Percentiles rank a stretch among this genome's conserved stretches.
Evolutionary conservation across 2,329 filamentous ascomycete genomes (phyloP).

Genomic region (Verticillium isaacii): DNA sequence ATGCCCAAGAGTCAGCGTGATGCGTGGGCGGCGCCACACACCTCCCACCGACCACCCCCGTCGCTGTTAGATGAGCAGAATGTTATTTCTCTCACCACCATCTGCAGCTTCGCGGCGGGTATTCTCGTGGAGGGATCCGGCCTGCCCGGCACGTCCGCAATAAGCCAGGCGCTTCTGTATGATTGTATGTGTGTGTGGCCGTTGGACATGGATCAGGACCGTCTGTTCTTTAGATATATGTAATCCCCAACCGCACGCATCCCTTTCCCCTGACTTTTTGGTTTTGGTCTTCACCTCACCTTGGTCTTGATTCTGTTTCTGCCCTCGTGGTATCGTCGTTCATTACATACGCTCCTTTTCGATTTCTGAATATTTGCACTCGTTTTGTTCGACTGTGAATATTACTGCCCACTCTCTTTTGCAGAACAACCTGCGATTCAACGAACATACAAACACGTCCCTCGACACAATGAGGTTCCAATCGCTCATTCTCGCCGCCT

Average conservation of each 20-base stretch:
- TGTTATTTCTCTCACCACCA: background rate
- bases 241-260: background rate
- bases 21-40: background rate
- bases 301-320: background rate
- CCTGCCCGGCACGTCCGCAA: background rate
- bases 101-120: background rate
- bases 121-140: background rate
- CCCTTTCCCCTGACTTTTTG: background rate
- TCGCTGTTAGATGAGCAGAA: conserved; percentile 1
- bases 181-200: background rate
- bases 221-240: background rate
- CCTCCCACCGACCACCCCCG: background rate
- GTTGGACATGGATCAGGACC: background rate
- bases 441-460: background rate
- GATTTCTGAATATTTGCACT: background rate
- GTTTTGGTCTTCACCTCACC: background rate
- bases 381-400: background rate
- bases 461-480: conserved; percentile 13
- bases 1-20: background rate
- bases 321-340: background rate
- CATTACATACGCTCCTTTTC: background rate
- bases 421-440: background rate
- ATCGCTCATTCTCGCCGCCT: conserved; percentile 10
- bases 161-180: background rate
- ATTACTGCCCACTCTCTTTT: background rate